These are phyloP conservation scores for Fagopyrum esculentum DNA, from an alignment of 148 eudicot species.

Conservation along the genomic window DNA sequence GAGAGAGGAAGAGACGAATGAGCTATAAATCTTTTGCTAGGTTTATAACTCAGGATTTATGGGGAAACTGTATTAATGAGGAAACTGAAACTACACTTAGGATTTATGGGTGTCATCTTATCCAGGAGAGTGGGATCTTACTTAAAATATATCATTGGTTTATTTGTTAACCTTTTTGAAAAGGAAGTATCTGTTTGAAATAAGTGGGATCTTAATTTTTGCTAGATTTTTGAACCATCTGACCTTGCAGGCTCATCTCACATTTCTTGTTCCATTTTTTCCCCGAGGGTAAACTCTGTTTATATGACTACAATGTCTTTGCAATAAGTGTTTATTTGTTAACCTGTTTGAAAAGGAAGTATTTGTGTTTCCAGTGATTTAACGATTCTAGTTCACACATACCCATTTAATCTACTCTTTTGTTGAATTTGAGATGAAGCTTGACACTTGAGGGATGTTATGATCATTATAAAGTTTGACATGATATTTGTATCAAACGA, in stretches of 20 bases:
- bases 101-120: slow-evolving; percentile 92
- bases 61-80: slow-evolving; percentile 63
- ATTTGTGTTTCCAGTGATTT: too few relatives aligned
- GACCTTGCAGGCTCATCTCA: background rate
- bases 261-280: background rate
- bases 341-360: too few relatives aligned
- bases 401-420: background rate
- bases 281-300: background rate
- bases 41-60: too few relatives aligned
- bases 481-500: slow-evolving; percentile 8
- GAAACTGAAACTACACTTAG: slow-evolving; percentile 73
- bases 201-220: too few relatives aligned
- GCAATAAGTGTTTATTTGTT: too few relatives aligned
- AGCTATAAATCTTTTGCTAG: too few relatives aligned
- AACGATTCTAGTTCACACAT: background rate
- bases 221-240: slow-evolving; percentile 12
- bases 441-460: background rate
- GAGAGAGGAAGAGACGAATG: too few relatives aligned
- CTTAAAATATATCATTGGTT: slow-evolving; percentile 67
- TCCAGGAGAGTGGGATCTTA: slow-evolving; percentile 89
- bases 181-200: too few relatives aligned
- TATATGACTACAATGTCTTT: too few relatives aligned
- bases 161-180: background rate
- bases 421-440: background rate
- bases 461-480: background rate